phyloP scores from a whole-genome alignment of 139 green algal species.

The Chlorella sp. region DNA sequence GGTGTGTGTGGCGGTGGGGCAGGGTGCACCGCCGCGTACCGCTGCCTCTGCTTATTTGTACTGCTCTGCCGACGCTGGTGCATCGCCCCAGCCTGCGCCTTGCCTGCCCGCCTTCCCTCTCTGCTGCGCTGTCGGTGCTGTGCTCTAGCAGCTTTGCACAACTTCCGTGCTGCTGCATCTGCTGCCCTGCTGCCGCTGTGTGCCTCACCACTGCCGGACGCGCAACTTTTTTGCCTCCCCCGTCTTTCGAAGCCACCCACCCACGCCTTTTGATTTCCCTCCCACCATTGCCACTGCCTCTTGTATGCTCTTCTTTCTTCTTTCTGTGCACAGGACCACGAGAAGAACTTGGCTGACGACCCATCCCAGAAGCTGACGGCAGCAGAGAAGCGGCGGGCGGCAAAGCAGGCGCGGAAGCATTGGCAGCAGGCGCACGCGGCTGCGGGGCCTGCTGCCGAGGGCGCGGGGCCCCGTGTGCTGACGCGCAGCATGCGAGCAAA shows the following conservation, averaged over 20 bases:
- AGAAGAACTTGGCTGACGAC: constrained; percentile 44
- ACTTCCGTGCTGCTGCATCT: background rate
- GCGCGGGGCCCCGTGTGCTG: background rate
- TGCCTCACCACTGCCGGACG: background rate
- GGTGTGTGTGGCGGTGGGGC: background rate
- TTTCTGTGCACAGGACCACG: constrained; percentile 42
- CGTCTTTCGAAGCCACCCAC: no score
- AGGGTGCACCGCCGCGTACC: no score
- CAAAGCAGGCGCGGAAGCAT: background rate
- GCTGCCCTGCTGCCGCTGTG: background rate
- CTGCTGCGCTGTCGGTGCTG: background rate
- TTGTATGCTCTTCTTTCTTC: background rate
- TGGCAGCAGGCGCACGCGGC: background rate
- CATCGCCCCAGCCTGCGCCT: no score
- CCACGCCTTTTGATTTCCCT: no score
- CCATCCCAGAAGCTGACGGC: constrained; percentile 32
- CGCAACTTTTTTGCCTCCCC: no score
- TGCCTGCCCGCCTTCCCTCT: background rate
- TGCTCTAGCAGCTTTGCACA: background rate
- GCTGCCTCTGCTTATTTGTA: background rate
- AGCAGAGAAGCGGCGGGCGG: constrained; percentile 32
- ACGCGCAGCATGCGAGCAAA: background rate
- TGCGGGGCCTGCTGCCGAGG: background rate
- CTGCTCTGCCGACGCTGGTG: background rate
- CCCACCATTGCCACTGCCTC: background rate